Evolutionary conservation across 169 alveolate species (phyloP), one percentile per base, ranked within the genome.

Genomic region (Babesia bigemina): DNA sequence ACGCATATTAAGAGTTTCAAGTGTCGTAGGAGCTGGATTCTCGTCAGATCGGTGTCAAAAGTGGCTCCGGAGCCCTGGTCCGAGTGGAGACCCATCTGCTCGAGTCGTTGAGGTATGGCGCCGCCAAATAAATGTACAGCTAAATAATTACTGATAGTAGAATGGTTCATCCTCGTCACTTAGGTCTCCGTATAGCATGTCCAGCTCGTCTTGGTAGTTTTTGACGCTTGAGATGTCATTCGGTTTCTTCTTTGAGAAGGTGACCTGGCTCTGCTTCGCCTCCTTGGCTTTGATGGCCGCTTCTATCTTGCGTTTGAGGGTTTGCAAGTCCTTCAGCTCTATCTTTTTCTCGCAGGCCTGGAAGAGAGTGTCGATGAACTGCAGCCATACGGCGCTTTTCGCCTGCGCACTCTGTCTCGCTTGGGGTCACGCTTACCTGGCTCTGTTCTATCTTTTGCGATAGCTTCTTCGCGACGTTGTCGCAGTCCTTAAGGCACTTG

Each of bases 201-300:
- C 93, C 16, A 88, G 91, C 63, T 88, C 93, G 50, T 88, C 93
- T 79, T 88, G 72, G 73, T 88, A 88, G 84, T 85, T 88, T 57
- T 76, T 84, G 53, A 77, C 60, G 28, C 88, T 61, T 39, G 86
- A 52, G 22, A 75, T 71, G 47, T 84, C 91, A 39, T 82, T 82
- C 4, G 89, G 89, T 58, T 82, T 82, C 79, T 82, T 82, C 74
- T 82, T 82, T 9, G 82, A n/a, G 59, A 65, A 74, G 22, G 84
- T 21, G 49, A 44, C 63, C 49, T 82, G 79, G 22, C 86, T 60
- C 39, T 82, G 84, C 42, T 56, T 56, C 17, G 65, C 85, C 47
- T 82, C 89, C 26, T 49, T 61, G 56, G 19, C 26, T 74, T 82
- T 74, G 50, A 82, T 49, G n/a, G 73, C 53, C 39, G 77, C 48